Percentiles rank a stretch among this genome's conserved stretches.
These are phyloP conservation scores for Hymenoscyphus infarciens DNA, from an alignment of 2,329 filamentous ascomycete genomes.

Conservation along the genomic window DNA sequence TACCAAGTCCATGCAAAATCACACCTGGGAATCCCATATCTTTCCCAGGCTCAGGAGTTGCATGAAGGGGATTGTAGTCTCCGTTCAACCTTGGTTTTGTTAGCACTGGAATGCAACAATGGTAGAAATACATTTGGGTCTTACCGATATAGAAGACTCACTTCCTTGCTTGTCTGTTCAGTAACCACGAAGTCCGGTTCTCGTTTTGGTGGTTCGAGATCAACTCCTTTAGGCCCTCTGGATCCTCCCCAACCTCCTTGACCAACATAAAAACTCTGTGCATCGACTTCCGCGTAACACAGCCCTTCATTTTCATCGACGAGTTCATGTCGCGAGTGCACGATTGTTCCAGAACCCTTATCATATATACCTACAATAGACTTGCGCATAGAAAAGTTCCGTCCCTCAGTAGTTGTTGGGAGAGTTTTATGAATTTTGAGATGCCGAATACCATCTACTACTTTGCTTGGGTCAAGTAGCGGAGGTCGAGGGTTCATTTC, in stretches of 20 bases:
- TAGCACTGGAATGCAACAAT: neutral
- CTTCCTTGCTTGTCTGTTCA: conserved; percentile 65
- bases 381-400: conserved; percentile 10
- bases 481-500: conserved; percentile 2
- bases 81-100: conserved; percentile 60
- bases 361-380: conserved; percentile 10
- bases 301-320: conserved; percentile 22
- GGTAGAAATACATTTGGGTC: neutral
- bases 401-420: conserved; percentile 1
- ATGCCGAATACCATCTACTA: conserved; percentile 8
- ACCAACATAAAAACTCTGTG: conserved; percentile 43
- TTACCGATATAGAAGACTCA: conserved; percentile 64
- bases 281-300: conserved; percentile 40
- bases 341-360: conserved; percentile 10
- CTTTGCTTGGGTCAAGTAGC: conserved; percentile 3
- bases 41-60: conserved; percentile 73
- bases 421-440: conserved; percentile 7
- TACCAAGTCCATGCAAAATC: conserved; percentile 86
- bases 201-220: conserved; percentile 68
- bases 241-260: conserved; percentile 45
- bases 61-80: conserved; percentile 89
- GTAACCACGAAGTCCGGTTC: conserved; percentile 64
- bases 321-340: conserved; percentile 9
- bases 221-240: conserved; percentile 69
- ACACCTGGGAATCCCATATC: conserved; percentile 85